Evolutionary conservation across 192 early-diverging fungal genomes (phyloP).

Genomic region (Coemansia sp.): DNA sequence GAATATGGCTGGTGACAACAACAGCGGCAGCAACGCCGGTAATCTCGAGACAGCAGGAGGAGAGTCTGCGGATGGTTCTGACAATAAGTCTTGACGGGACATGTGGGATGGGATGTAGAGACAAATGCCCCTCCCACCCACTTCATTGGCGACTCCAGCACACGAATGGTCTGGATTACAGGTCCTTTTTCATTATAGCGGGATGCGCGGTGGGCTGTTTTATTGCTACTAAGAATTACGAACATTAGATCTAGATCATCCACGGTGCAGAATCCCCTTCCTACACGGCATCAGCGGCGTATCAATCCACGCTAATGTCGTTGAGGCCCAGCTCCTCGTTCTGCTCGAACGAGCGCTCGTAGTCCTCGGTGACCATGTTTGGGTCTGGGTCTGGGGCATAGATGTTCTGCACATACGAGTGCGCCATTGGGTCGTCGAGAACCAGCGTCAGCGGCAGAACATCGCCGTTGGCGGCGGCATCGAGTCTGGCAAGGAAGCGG

Average conservation of each 20-base stretch:
- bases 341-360: slow-evolving; percentile 83
- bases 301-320: slow-evolving; percentile 78
- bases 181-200: background rate
- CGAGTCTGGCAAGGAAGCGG: slow-evolving; percentile 69
- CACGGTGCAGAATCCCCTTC: background rate
- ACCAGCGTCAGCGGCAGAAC: slow-evolving; percentile 68
- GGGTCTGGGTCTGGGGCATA: slow-evolving; percentile 95
- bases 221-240: too few relatives aligned
- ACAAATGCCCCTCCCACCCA: too few relatives aligned
- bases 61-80: slow-evolving; percentile 33
- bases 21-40: background rate
- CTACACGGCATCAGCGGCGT: slow-evolving; percentile 40
- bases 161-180: too few relatives aligned
- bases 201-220: too few relatives aligned
- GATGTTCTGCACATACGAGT: slow-evolving; percentile 89
- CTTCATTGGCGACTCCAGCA: too few relatives aligned
- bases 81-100: slow-evolving; percentile 12
- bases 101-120: too few relatives aligned
- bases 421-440: slow-evolving; percentile 87
- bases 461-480: slow-evolving; percentile 64
- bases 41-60: background rate
- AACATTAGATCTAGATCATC: background rate
- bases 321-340: slow-evolving; percentile 89
- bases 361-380: slow-evolving; percentile 85
- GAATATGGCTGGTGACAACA: slow-evolving; percentile 12